Evolutionary conservation across 805 yeast genomes (phyloP), one percentile per base, ranked within the genome.

Genomic region (Cyberlindnera bimundalis): DNA sequence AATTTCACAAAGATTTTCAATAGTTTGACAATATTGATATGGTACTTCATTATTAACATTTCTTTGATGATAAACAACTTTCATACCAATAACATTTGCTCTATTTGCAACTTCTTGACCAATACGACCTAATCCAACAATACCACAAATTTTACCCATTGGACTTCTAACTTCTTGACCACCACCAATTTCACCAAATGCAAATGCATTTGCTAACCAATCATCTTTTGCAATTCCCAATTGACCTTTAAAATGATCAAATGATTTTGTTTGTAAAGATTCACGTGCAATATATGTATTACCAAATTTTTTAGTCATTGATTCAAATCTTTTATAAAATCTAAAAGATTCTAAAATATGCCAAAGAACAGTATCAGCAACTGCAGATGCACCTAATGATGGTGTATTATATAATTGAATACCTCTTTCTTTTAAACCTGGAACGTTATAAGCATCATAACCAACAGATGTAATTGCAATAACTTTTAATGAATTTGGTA

Each of bases 291-390:
- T 41, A 6, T 69, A 60, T 2, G 79, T 70, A 49, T 73, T 62
- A 18, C 67, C 65, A 30, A 45, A 36, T 9, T 61, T 54, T 8
- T 60, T 57, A 14, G 68, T 46, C 23, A 52, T 49, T 4, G 42
- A 42, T 36, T 63, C 65, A 39, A 67, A 69, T 21, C 64, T 51
- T 6, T 68, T 62, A 52, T 71, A 77, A 49, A 68, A 68, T 45
- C 87, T 65, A 60, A 77, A 80, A 3, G 76, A 66, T 34, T 73
- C 71, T 44, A 80, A 55, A 1, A 79, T 64, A 47, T 74, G 74
- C 70, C 72, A 79, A 48, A 80, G 57, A 2, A 73, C 84, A 46
- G 78, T 66, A 48, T 81, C 86, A 3, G 84, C 84, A 13, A 81
- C 86, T 16, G 81, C 81, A 33, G 72, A 77, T 3, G 81, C 75